A percentile compares a stretch with the other conserved stretches of the same genome.
phyloP scores from a whole-genome alignment of 2,329 filamentous ascomycete species.

The Aspergillus sp. region DNA sequence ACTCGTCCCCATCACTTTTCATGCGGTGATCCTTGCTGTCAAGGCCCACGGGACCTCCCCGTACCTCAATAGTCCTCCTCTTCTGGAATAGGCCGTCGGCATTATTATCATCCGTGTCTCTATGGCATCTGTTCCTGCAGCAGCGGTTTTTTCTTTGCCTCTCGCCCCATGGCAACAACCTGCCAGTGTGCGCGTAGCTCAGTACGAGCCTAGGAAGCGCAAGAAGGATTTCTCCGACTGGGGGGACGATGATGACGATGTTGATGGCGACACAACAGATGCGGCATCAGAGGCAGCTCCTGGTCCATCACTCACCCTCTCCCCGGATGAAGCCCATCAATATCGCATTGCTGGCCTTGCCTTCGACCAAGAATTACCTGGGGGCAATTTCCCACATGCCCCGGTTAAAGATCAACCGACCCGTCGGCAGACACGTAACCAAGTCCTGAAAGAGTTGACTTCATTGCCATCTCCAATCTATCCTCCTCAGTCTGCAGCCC shows the following conservation, averaged over 20 bases:
- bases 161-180: constrained; percentile 41
- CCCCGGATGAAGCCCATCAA: constrained; percentile 46
- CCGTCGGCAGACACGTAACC: constrained; percentile 16
- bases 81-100: constrained; percentile 11
- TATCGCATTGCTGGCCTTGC: constrained; percentile 46
- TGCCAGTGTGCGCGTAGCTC: constrained; percentile 35
- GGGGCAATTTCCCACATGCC: constrained; percentile 46
- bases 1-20: not conserved
- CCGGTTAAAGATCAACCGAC: constrained; percentile 21
- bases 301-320: constrained; percentile 32
- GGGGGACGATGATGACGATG: constrained; percentile 28
- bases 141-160: constrained; percentile 42
- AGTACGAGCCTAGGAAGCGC: constrained; percentile 41
- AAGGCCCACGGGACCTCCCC: constrained; percentile 14
- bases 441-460: constrained; percentile 32
- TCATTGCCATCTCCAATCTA: constrained; percentile 38
- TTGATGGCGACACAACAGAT: constrained; percentile 33
- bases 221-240: constrained; percentile 31
- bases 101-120: constrained; percentile 9
- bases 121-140: constrained; percentile 35
- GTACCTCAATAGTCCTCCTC: not conserved
- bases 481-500: constrained; percentile 33
- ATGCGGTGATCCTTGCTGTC: constrained; percentile 6
- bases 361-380: constrained; percentile 41
- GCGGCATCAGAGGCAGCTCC: constrained; percentile 29